Conservation (phyloP, 1,284 basidiomycete species). For the Ustilago vetiveriae region DNA sequence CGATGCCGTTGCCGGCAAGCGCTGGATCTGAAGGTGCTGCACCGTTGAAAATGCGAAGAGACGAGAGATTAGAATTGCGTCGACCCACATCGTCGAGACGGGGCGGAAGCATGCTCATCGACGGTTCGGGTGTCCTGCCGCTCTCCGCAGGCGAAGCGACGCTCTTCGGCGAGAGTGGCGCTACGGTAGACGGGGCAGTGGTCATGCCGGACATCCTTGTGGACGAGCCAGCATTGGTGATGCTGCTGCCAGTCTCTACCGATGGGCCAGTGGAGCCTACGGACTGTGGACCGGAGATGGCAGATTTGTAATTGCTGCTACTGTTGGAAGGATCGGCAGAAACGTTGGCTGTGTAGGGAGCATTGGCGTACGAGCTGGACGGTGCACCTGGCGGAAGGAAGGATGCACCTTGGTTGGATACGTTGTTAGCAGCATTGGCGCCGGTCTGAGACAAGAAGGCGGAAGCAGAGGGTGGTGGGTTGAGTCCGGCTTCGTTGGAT, state of each 20-base stretch:
- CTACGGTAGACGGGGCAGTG: constrained; percentile 25
- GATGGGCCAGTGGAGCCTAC: constrained; percentile 15
- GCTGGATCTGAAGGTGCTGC: constrained; percentile 3
- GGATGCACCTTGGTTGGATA: constrained; percentile 44
- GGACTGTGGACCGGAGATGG: constrained; percentile 8
- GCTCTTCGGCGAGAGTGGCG: constrained; percentile 51
- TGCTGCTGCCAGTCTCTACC: constrained; percentile 6
- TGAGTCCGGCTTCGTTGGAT: neutral
- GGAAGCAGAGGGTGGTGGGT: neutral
- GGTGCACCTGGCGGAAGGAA: constrained; percentile 75
- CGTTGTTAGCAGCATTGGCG: neutral
- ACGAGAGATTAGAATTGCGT: constrained; percentile 39
- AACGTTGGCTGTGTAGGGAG: constrained; percentile 75
- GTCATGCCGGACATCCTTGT: constrained; percentile 22
- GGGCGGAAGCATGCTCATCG: constrained; percentile 48
- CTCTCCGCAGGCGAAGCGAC: constrained; percentile 35
- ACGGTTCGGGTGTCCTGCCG: constrained; percentile 26
- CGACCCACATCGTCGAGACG: constrained; percentile 25
- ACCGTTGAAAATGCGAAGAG: constrained; percentile 76
- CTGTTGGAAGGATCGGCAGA: constrained; percentile 67
- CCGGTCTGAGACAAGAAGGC: constrained; percentile 16
- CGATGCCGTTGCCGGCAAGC: constrained; percentile 2
- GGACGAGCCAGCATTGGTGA: constrained; percentile 20
- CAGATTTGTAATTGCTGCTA: neutral
- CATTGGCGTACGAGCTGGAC: constrained; percentile 72